Percentiles rank a stretch among this genome's conserved stretches.
These are phyloP conservation scores for Parietichytrium sp. DNA, from an alignment of 108 stramenopile genomes.

Conservation along the genomic window DNA sequence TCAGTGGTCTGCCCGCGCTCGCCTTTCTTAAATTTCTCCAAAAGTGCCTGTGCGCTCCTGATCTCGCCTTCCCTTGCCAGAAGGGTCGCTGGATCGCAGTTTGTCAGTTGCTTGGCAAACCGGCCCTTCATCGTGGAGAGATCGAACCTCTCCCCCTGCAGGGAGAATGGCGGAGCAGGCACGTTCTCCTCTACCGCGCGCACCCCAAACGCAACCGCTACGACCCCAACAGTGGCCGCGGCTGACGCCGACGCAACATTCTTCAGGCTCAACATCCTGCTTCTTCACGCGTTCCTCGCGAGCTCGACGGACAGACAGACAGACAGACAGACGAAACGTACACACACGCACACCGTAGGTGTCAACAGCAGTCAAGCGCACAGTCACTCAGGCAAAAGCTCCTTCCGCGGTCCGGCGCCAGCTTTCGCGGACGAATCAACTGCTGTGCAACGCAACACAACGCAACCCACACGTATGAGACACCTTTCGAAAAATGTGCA, in stretches of 20 bases:
- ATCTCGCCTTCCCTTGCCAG: constrained; percentile 47
- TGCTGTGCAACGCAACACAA: no score
- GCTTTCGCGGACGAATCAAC: no score
- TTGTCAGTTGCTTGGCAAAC: constrained; percentile 22
- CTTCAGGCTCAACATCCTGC: background rate
- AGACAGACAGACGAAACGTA: no score
- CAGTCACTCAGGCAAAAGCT: no score
- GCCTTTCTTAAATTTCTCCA: constrained; percentile 46
- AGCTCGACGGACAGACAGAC: no score
- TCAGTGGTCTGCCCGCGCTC: constrained; percentile 47
- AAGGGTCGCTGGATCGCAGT: constrained; percentile 29
- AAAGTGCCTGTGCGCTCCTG: constrained; percentile 46
- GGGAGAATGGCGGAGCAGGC: constrained; percentile 12
- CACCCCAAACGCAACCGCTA: background rate
- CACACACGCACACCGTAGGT: no score
- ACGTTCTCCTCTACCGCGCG: background rate
- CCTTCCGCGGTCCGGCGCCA: no score
- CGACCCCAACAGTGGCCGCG: background rate
- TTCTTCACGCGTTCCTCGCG: no score
- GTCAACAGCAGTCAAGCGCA: no score
- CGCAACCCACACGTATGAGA: no score
- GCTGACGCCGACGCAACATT: background rate
- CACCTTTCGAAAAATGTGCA: no score
- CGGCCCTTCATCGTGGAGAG: constrained; percentile 33
- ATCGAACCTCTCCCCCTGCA: constrained; percentile 26